These are phyloP conservation scores for Termitomyces sp. DNA, from an alignment of 768 basidiomycete species.

Conservation along the genomic window DNA sequence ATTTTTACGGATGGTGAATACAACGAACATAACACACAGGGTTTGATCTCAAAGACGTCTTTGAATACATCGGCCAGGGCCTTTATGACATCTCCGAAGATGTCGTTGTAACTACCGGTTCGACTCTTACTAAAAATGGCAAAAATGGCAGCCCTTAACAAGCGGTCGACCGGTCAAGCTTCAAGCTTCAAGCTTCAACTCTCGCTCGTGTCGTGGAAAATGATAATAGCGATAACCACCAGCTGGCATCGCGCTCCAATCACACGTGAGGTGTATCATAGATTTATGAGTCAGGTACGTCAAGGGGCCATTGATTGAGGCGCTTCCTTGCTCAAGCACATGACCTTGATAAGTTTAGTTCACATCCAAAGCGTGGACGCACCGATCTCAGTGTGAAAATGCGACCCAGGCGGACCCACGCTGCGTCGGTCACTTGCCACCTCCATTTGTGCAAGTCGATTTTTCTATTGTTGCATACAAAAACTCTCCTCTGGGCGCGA, in stretches of 20 bases:
- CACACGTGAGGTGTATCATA: constrained; percentile 4
- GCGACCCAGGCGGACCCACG: constrained; percentile 10
- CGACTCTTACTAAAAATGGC: not conserved
- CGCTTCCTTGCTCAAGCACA: not conserved
- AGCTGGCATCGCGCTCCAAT: not conserved
- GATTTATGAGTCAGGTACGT: constrained; percentile 8
- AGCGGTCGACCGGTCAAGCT: not conserved
- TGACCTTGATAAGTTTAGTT: constrained; percentile 6
- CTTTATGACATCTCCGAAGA: constrained; percentile 1
- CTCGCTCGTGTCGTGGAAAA: not conserved
- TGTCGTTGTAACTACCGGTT: not conserved
- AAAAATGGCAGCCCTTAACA: not conserved
- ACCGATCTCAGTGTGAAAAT: constrained; percentile 11
- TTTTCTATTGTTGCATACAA: not conserved
- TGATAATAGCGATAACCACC: not conserved
- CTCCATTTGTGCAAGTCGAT: constrained; percentile 16
- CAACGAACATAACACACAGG: not conserved
- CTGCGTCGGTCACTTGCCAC: constrained; percentile 6
- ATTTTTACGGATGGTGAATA: not conserved
- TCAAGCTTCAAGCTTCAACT: not conserved
- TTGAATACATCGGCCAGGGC: not conserved
- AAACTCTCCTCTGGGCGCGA: constrained; percentile 1
- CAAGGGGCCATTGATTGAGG: constrained; percentile 9
- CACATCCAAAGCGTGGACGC: constrained; percentile 7
- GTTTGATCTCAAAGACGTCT: not conserved